Evolutionary conservation across 2,329 filamentous ascomycete genomes (phyloP), one percentile per base, ranked within the genome.

Genomic region (Remersonia thermophila): DNA sequence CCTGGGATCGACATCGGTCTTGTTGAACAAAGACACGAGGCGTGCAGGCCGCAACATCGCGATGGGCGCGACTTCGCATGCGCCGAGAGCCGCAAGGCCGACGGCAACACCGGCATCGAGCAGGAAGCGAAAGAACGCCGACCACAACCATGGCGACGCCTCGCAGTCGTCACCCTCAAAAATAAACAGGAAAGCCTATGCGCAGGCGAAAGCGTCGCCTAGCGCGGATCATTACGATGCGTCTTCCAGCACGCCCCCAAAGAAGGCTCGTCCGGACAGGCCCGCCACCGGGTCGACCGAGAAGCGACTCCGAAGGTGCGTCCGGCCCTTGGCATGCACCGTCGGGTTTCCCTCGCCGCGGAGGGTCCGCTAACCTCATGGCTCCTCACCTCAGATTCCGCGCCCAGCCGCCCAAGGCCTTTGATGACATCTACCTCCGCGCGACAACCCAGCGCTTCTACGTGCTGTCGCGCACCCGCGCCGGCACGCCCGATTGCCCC

Each of bases 381-480:
- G 20, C 18, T 5, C 3, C 4, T n/a, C 17, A n/a, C 28, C 3
- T 8, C 27, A 51, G 48, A 34, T 51, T 42, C 40, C 49, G 47
- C n/a, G 14, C 43, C 15, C 27, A 46, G 10, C 33, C 49, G 10
- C 49, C 49, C 2, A 25, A 45, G 31, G 35, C 44, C 20, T 51
- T 51, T 30, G 13, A 28, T 18, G 48, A 48, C 8, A 30, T 49
- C 34, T 43, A 48, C 41, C 10, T 30, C 11, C 48, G 48, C 31
- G 49, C 49, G 14, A 44, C 40, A 4, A 49, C 45, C 25, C 45
- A 51, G 26, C 44, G 61, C 54, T 65, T 71, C 50, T 71, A 60
- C 42, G 60, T 71, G 20, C 55, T 71, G 9, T 54, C 50, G 1
- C 59, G 66, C 12, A 50, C 46, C 2, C 56, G 58, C 7, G 27